Base-by-base conservation (phyloP, 805 yeast species). In the Lachancea lanzarotensis region DNA sequence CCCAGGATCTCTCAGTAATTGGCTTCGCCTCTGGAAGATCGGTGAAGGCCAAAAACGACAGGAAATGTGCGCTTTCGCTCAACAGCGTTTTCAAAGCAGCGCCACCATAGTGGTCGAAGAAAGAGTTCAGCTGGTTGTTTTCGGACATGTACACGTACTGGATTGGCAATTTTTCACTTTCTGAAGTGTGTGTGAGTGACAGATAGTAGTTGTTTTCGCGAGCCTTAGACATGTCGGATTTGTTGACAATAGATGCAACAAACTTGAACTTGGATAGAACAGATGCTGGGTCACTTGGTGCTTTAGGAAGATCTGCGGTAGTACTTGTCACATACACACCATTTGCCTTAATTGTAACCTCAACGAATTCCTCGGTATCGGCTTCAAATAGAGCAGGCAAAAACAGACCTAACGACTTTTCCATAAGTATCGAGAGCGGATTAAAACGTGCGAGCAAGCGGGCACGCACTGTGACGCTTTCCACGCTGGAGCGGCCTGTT, bases 91-190 rank as follows among this genome's bases (percentile, higher is more conserved):
- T 66, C 43, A 82, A 61, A 38, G 73, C 72, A n/a, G 52, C 46
- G 40, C 40, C 51, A n/a, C 50, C 49, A 60, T 70, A 52, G 42
- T 79, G 73, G 52, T 75, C 72, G 42, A 85, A 68, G 46, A 77
- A 69, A 4, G 79, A 87, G 52, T 82, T 88, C 69, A 86, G 73
- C 63, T 91, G 98, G 49, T 81, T 74, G 46, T 79, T 79, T 72
- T 93, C 99, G 55, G 84, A 73, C 98, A 93, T 90, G 68, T 78
- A 87, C 22, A 87, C 95, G 59, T 75, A 85, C 51, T 84, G 79
- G 37, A 68, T 55, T 30, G 96, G 95, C 55, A 91, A 71, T 52
- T 76, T 73, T 22, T 74, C 62, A 20, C 84, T 79, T 61, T 88
- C 95, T 35, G 82, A 56, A 35, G 96, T 86, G 54, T 79, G 85